Conservation (phyloP, 805 yeast genomes). For the Saccharomycopsis schoenii region DNA sequence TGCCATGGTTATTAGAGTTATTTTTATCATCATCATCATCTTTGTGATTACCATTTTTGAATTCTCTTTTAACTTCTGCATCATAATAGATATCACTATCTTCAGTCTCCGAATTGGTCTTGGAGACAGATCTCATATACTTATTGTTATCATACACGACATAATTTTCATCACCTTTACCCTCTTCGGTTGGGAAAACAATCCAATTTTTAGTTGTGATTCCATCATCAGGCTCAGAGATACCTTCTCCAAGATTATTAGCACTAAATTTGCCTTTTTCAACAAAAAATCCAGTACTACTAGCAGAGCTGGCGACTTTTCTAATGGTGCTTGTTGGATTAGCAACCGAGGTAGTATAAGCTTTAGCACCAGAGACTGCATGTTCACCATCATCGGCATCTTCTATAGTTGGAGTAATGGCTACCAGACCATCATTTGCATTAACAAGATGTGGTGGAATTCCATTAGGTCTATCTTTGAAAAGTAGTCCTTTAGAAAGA, state of each 20-base stretch:
- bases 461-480: constrained; percentile 10
- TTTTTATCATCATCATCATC: constrained; percentile 21
- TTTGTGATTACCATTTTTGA: constrained; percentile 19
- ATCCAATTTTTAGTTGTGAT: background rate
- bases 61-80: background rate
- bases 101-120: background rate
- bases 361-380: background rate
- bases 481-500: constrained; percentile 1
- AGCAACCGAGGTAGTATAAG: background rate
- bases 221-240: background rate
- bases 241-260: background rate
- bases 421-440: background rate
- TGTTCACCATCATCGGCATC: background rate
- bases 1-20: constrained; percentile 8
- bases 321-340: background rate
- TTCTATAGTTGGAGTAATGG: background rate
- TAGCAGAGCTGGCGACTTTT: background rate
- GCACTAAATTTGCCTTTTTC: background rate
- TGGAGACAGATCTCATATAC: background rate
- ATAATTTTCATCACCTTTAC: background rate
- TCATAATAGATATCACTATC: constrained; percentile 1
- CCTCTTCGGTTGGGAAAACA: background rate
- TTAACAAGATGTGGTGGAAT: constrained; percentile 7
- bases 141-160: background rate
- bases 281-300: background rate